A percentile compares a stretch with the other conserved stretches of the same genome.
phyloP scores from a whole-genome alignment of 495 filamentous ascomycete species.

The Penicillium coprophilum region DNA sequence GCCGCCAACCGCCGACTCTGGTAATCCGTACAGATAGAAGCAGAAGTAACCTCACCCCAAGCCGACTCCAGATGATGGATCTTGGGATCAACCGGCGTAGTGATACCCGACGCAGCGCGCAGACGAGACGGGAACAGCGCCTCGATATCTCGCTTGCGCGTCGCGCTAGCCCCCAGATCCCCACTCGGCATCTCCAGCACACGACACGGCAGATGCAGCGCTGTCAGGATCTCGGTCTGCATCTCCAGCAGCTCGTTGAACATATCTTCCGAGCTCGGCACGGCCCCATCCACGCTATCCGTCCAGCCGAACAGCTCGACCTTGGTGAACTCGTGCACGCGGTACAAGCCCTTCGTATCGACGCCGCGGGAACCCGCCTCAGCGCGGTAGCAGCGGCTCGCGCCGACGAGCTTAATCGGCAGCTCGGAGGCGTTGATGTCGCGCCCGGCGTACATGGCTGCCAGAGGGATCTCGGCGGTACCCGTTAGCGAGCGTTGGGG shows the following conservation, averaged over 20 bases:
- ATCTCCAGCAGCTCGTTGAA: conserved; percentile 83
- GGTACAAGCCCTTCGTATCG: conserved; percentile 91
- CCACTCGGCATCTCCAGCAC: conserved; percentile 87
- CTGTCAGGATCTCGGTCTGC: conserved; percentile 76
- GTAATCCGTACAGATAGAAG: conserved; percentile 93
- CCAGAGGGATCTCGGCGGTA: conserved; percentile 92
- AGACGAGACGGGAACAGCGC: conserved; percentile 85
- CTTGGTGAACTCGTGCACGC: conserved; percentile 99
- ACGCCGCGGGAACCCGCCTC: conserved; percentile 88
- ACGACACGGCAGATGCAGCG: conserved; percentile 79
- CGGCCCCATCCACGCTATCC: conserved; percentile 40
- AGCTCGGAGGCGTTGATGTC: conserved; percentile 60
- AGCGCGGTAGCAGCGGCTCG: conserved; percentile 87
- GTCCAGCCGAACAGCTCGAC: conserved; percentile 94
- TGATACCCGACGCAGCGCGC: conserved; percentile 14
- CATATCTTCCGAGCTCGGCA: conserved; percentile 47
- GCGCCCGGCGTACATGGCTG: conserved; percentile 80
- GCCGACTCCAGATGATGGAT: conserved; percentile 61
- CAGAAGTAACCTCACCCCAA: conserved; percentile 91
- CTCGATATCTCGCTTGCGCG: conserved; percentile 88
- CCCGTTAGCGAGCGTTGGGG: conserved; percentile 73
- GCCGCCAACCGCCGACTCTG: conserved; percentile 82
- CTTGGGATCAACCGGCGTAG: conserved; percentile 10
- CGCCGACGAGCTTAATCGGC: conserved; percentile 76
- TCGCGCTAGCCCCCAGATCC: conserved; percentile 86